Conservation (phyloP, 1,139 yeast species). For the Hyphopichia burtonii region DNA sequence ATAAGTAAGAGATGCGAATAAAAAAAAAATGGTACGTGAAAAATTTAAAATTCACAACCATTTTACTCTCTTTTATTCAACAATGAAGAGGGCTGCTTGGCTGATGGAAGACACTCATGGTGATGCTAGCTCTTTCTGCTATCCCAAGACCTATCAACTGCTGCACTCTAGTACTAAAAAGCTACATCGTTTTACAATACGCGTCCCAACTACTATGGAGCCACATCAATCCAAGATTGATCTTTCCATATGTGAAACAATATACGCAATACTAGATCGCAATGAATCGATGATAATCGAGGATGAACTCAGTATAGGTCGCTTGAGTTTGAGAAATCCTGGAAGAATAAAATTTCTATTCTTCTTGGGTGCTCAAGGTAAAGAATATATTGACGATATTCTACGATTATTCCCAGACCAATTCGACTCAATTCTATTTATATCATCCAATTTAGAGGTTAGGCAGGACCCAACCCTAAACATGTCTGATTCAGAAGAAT, state of each 20-base stretch:
- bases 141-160: no score
- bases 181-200: background rate
- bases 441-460: slow-evolving; percentile 11
- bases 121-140: no score
- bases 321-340: background rate
- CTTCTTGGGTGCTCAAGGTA: slow-evolving; percentile 30
- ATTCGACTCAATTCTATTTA: slow-evolving; percentile 10
- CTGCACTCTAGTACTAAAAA: background rate
- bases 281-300: background rate
- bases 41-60: background rate
- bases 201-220: slow-evolving; percentile 1
- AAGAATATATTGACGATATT: slow-evolving; percentile 19
- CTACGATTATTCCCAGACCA: slow-evolving; percentile 9
- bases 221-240: background rate
- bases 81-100: background rate
- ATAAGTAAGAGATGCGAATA: background rate
- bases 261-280: background rate
- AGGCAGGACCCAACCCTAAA: slow-evolving; percentile 1
- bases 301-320: background rate
- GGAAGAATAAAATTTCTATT: slow-evolving; percentile 15
- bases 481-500: slow-evolving; percentile 12
- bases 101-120: background rate
- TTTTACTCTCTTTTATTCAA: background rate
- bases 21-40: background rate
- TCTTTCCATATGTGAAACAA: background rate